phyloP scores from a whole-genome alignment of 2,329 filamentous ascomycete genomes.

The Colletotrichum sp. region DNA sequence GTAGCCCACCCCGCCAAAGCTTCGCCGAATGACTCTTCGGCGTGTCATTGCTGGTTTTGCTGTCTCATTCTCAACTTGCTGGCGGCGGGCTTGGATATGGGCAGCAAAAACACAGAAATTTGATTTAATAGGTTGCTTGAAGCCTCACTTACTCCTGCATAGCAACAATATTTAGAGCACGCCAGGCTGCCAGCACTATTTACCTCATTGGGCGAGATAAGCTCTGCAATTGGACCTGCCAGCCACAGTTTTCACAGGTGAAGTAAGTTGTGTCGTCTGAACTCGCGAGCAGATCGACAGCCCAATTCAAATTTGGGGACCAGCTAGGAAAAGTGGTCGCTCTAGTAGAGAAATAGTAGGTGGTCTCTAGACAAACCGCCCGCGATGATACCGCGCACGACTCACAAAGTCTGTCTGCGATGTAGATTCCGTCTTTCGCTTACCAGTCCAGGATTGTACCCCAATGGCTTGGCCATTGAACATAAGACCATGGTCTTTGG shows the following conservation, averaged over 20 bases:
- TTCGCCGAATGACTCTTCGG: not conserved
- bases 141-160: not conserved
- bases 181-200: not conserved
- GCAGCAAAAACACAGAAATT: not conserved
- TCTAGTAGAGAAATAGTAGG: not conserved
- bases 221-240: not conserved
- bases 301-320: accelerated
- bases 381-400: not conserved
- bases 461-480: not conserved
- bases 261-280: not conserved
- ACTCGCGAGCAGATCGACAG: not conserved
- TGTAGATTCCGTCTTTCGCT: not conserved
- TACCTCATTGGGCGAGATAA: not conserved
- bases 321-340: not conserved
- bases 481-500: not conserved
- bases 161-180: not conserved
- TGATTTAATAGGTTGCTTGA: not conserved
- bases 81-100: not conserved
- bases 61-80: not conserved
- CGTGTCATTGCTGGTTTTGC: not conserved
- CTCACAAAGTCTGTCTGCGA: not conserved
- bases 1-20: not conserved
- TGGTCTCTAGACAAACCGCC: not conserved
- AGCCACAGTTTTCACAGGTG: not conserved
- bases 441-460: accelerated